A percentile compares a stretch with the other conserved stretches of the same genome.
Conservation (phyloP, 805 yeast species). For the Candida germanica region DNA sequence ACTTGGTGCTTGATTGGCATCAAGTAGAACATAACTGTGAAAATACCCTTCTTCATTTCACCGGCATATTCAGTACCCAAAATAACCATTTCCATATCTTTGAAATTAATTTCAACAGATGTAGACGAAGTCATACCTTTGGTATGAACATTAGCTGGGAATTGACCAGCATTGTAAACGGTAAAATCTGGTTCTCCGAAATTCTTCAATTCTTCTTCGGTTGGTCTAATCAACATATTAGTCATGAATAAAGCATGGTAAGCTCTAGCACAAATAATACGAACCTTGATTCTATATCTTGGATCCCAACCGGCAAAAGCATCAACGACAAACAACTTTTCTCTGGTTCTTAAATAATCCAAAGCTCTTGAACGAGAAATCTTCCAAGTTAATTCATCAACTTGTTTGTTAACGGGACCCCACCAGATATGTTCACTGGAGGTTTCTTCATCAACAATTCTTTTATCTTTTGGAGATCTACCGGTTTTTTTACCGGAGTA, state of each 20-base stretch:
- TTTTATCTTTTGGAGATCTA: conserved; percentile 96
- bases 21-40: conserved; percentile 97
- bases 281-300: conserved; percentile 89
- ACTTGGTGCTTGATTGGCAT: conserved; percentile 94
- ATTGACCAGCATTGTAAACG: conserved; percentile 97
- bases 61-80: conserved; percentile 99
- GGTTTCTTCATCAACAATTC: conserved; percentile 92
- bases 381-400: conserved; percentile 90
- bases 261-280: conserved; percentile 97
- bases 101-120: conserved; percentile 93
- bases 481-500: conserved; percentile 96
- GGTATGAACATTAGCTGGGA: conserved; percentile 96
- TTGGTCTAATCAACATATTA: conserved; percentile 95
- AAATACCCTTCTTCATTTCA: conserved; percentile 99
- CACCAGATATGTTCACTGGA: conserved; percentile 90
- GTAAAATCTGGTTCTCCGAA: conserved; percentile 98
- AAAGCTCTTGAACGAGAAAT: conserved; percentile 95
- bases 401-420: conserved; percentile 98
- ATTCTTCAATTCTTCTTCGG: conserved; percentile 78
- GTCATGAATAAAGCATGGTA: conserved; percentile 98
- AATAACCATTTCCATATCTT: conserved; percentile 97
- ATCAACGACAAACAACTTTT: conserved; percentile 89
- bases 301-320: conserved; percentile 99
- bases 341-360: conserved; percentile 94
- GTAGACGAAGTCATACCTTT: conserved; percentile 97